These are phyloP conservation scores for Pholiota adiposa DNA, from an alignment of 1,284 basidiomycete species.

Conservation along the genomic window DNA sequence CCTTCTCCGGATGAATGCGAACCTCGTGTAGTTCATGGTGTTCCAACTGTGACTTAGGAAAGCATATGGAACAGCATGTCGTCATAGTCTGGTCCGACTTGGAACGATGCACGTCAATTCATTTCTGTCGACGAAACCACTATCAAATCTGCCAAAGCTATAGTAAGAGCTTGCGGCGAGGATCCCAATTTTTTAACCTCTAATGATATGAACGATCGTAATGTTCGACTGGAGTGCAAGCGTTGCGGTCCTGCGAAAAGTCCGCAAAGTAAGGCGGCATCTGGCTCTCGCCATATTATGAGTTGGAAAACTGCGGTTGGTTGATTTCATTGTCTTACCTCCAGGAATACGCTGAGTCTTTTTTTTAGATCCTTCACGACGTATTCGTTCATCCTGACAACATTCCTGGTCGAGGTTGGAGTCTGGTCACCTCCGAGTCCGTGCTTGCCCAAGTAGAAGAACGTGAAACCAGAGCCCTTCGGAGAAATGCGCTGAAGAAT, in stretches of 20 bases:
- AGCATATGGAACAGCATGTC: conserved; percentile 14
- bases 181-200: conserved; percentile 25
- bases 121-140: conserved; percentile 30
- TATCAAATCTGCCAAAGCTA: conserved; percentile 19
- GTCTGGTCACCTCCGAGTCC: conserved; percentile 7
- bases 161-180: conserved; percentile 27
- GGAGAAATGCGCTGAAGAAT: not conserved
- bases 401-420: conserved; percentile 14
- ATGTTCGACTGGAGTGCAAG: conserved; percentile 29
- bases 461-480: conserved; percentile 7
- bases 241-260: conserved; percentile 17
- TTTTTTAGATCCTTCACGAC: conserved; percentile 28
- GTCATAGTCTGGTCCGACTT: conserved; percentile 18
- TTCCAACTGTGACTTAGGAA: not conserved
- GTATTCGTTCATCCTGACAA: conserved; percentile 23
- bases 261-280: conserved; percentile 4
- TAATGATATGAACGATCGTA: conserved; percentile 25
- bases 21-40: not conserved
- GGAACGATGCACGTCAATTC: conserved; percentile 22
- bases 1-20: not conserved
- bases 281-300: conserved; percentile 26
- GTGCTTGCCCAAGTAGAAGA: conserved; percentile 13
- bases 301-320: conserved; percentile 33
- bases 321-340: not conserved
- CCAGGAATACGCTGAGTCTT: not conserved